These are phyloP conservation scores for Lentinula boryana DNA, from an alignment of 768 basidiomycete genomes.

Conservation along the genomic window DNA sequence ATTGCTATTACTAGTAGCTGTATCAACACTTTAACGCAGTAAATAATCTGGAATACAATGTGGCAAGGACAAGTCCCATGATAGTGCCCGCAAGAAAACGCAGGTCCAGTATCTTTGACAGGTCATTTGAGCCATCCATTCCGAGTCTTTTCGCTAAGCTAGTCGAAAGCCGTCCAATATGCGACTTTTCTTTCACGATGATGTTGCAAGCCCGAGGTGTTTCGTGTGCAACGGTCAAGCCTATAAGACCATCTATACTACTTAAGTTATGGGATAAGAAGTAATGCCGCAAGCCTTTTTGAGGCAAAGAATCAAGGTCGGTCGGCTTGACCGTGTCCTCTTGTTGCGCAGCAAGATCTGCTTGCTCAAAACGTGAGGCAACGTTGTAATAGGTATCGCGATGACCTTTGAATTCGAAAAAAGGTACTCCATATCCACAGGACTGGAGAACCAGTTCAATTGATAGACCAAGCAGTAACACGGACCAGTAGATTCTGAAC, in stretches of 20 bases:
- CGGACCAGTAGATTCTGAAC: constrained; percentile 9
- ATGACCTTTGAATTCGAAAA: constrained; percentile 50
- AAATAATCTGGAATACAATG: not conserved
- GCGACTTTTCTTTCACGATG: not conserved
- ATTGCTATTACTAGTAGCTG: not conserved
- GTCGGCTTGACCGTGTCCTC: not conserved
- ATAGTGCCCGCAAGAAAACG: not conserved
- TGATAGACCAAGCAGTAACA: not conserved
- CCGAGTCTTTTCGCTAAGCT: not conserved
- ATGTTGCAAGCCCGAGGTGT: not conserved
- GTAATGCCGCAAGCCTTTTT: constrained; percentile 48
- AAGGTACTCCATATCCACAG: constrained; percentile 61
- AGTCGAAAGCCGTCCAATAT: not conserved
- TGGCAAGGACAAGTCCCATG: constrained; percentile 1
- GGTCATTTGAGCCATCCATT: not conserved
- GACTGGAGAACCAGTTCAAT: constrained; percentile 32
- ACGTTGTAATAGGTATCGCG: constrained; percentile 44
- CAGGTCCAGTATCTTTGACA: not conserved
- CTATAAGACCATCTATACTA: constrained; percentile 57
- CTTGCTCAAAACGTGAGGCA: constrained; percentile 35
- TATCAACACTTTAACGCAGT: not conserved
- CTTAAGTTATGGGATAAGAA: constrained; percentile 44
- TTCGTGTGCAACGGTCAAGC: constrained; percentile 25
- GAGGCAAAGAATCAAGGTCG: constrained; percentile 11
- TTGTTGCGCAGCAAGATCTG: constrained; percentile 19